Percentiles rank a stretch among this genome's conserved stretches.
Conservation (phyloP, 805 yeast species). For the Monosporozyma siamensis region DNA sequence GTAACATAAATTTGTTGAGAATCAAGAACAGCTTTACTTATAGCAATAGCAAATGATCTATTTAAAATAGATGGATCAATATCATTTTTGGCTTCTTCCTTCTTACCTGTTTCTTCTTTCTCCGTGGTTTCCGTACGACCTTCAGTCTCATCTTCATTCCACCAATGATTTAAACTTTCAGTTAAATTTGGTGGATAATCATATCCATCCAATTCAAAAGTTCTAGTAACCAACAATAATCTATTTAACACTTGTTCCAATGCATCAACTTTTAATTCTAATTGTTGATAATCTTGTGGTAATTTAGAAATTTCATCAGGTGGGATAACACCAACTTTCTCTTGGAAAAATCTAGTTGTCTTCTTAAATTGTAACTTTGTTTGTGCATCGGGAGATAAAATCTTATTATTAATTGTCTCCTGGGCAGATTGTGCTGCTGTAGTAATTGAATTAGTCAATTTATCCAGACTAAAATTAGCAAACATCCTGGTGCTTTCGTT, state of each 20-base stretch:
- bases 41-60: constrained; percentile 66
- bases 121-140: constrained; percentile 6
- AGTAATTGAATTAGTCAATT: constrained; percentile 23
- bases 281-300: constrained; percentile 60
- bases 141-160: constrained; percentile 14
- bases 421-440: constrained; percentile 28
- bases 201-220: constrained; percentile 65
- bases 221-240: constrained; percentile 42
- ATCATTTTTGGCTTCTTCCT: constrained; percentile 5
- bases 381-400: constrained; percentile 25
- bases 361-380: constrained; percentile 23
- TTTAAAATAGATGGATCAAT: constrained; percentile 34
- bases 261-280: constrained; percentile 60
- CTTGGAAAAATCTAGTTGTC: constrained; percentile 36
- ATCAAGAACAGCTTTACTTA: constrained; percentile 45
- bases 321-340: constrained; percentile 48
- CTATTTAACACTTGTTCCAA: constrained; percentile 51
- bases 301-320: constrained; percentile 57
- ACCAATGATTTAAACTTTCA: constrained; percentile 56
- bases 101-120: constrained; percentile 6
- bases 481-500: constrained; percentile 6
- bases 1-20: constrained; percentile 37
- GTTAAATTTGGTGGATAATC: constrained; percentile 76
- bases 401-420: constrained; percentile 22
- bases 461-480: constrained; percentile 23